These are phyloP conservation scores for Coix lacrymajobi DNA, from an alignment of 176 grass and related monocot species.

Conservation along the genomic window DNA sequence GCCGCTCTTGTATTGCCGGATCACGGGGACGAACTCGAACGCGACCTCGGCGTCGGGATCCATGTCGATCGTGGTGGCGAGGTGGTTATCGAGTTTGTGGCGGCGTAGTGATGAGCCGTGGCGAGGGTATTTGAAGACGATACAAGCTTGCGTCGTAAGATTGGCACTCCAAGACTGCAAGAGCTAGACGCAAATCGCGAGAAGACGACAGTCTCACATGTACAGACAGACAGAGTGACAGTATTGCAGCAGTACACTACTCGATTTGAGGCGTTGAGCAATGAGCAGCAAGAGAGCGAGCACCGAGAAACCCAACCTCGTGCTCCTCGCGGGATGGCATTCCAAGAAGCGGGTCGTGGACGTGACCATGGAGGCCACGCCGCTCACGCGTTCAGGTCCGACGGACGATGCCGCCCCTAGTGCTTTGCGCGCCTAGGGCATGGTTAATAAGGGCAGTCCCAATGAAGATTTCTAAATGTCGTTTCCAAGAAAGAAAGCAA, in stretches of 20 bases:
- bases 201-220: background rate
- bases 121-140: background rate
- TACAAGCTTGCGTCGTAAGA: background rate
- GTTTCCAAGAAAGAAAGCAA: no score
- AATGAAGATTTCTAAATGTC: no score
- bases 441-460: no score
- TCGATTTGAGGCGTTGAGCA: no score
- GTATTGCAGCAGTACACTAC: background rate
- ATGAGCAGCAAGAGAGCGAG: background rate
- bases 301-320: background rate
- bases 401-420: no score
- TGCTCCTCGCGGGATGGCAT: background rate
- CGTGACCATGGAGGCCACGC: no score
- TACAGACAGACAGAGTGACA: background rate
- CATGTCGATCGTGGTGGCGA: background rate
- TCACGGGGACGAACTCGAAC: constrained; percentile 50
- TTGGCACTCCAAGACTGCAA: background rate
- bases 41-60: constrained; percentile 40
- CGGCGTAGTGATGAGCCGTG: background rate
- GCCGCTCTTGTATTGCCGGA: constrained; percentile 53
- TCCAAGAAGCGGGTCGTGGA: background rate
- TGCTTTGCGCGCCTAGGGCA: no score
- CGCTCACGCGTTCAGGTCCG: no score
- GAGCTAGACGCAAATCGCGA: background rate
- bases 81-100: background rate